phyloP scores from a whole-genome alignment of 208 protist genomes.

The Spongospora subterranea region DNA sequence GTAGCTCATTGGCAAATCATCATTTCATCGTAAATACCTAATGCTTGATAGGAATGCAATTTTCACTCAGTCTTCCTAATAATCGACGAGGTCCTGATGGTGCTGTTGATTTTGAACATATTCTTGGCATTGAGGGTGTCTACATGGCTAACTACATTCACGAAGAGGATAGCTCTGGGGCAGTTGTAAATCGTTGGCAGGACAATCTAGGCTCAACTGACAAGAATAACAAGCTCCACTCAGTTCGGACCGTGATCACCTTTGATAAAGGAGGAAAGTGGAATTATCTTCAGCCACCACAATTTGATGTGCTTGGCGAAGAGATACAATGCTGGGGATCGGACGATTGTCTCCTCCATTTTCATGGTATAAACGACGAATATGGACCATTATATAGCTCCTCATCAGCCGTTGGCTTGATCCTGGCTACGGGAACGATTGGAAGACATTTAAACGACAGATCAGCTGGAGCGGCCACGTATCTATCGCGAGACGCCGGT shows the following conservation, averaged over 20 bases:
- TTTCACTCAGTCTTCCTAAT: conserved; percentile 55
- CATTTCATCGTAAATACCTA: not conserved
- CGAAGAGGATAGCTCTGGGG: conserved; percentile 51
- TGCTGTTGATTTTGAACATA: conserved; percentile 60
- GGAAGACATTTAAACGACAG: conserved; percentile 46
- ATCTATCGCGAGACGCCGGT: conserved; percentile 67
- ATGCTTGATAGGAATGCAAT: conserved; percentile 4
- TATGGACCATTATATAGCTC: conserved; percentile 67
- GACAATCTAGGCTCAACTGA: not conserved
- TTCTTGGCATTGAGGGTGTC: conserved; percentile 64
- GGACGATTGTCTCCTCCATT: conserved; percentile 65
- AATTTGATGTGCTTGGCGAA: conserved; percentile 50
- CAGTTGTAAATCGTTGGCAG: conserved; percentile 25
- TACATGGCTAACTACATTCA: conserved; percentile 65
- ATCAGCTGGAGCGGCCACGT: conserved; percentile 60
- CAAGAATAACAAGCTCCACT: not conserved
- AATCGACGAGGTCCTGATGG: conserved; percentile 59
- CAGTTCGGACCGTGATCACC: conserved; percentile 63
- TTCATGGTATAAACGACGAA: conserved; percentile 66
- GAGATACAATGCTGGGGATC: not conserved
- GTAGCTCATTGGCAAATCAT: conserved; percentile 5
- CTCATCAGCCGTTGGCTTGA: conserved; percentile 54
- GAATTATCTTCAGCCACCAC: conserved; percentile 64
- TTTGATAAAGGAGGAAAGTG: conserved; percentile 69
- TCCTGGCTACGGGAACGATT: conserved; percentile 67